Conservation (phyloP, 2,329 filamentous ascomycete genomes). For the Sporothrix dimorphospora region DNA sequence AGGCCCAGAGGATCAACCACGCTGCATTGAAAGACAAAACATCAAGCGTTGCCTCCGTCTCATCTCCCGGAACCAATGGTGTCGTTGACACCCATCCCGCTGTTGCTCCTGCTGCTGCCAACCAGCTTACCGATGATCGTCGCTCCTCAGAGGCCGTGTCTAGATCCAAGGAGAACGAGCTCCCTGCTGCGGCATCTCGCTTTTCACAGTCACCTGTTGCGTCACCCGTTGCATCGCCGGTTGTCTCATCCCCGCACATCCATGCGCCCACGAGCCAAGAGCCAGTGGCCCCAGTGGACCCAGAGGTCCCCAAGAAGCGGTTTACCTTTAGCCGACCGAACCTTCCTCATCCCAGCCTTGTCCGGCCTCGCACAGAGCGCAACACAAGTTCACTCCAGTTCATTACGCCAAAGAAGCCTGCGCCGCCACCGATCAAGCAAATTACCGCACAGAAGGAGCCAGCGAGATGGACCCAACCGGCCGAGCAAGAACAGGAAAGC, state of each 20-base stretch:
- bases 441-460: not conserved
- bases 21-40: not conserved
- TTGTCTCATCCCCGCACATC: not conserved
- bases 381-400: not conserved
- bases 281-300: no score
- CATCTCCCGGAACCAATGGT: not conserved
- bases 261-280: not conserved
- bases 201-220: not conserved
- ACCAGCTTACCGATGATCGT: not conserved
- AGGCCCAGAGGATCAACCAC: not conserved
- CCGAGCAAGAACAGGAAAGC: not conserved
- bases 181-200: not conserved
- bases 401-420: constrained; percentile 12
- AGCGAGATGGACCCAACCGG: not conserved
- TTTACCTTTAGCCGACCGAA: no score
- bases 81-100: not conserved
- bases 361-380: not conserved
- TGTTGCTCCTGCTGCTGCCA: not conserved
- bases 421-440: not conserved
- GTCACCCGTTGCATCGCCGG: not conserved
- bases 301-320: not conserved
- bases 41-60: not conserved
- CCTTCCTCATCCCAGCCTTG: not conserved
- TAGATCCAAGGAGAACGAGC: not conserved
- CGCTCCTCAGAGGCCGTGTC: not conserved